Base-by-base conservation (phyloP, 768 basidiomycete species). In the Mycena filopes region DNA sequence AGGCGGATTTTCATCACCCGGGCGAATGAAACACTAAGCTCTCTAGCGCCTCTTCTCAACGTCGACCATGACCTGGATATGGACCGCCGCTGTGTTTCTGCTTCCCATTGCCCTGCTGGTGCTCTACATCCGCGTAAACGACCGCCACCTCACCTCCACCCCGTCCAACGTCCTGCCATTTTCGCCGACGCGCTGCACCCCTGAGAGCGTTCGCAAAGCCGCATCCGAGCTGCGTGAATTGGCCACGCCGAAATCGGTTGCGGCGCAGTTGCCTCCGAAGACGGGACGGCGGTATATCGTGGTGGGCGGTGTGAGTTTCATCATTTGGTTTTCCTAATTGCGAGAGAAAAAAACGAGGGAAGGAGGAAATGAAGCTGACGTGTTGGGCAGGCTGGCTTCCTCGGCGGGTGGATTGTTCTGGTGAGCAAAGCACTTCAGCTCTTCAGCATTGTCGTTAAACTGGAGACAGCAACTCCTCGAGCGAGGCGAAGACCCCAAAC, bases 241-340 rank as follows among this genome's bases (percentile, higher is more conserved):
- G 47, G 60, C n/a, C n/a, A n/a, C 68, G n/a, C 79, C 76, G 0
- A 70, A 81, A 56, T 71, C 77, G 33, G 76, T 81, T 41, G 68
- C 78, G 7, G 79, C 82, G 46, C 80, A 87, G 59, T 74, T 92
- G 28, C 89, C 90, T 6, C 86, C 86, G 2, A 88, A 80, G 74
- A 94, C 92, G 0, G 91, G 90, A 21, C 82, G 92, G 59, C 81
- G 87, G 51, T 93, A 94, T 73, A 91, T 93, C 62, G 82, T 94
- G 5, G 83, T 91, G 38, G 92, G 92, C 57, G 92, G 92, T 68
- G 90, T 91, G 73, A 66, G 13, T 56, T 25, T 12, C 5, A 57
- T 42, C 38, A 55, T 68, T 71, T 67, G 73, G 85, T 74, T 68
- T 78, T 46, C 18, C 7, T 33, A 6, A 5, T 12, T 12, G 31